Base-by-base conservation (phyloP, 2,329 filamentous ascomycete genomes). In the Thielaviopsis musarum region DNA sequence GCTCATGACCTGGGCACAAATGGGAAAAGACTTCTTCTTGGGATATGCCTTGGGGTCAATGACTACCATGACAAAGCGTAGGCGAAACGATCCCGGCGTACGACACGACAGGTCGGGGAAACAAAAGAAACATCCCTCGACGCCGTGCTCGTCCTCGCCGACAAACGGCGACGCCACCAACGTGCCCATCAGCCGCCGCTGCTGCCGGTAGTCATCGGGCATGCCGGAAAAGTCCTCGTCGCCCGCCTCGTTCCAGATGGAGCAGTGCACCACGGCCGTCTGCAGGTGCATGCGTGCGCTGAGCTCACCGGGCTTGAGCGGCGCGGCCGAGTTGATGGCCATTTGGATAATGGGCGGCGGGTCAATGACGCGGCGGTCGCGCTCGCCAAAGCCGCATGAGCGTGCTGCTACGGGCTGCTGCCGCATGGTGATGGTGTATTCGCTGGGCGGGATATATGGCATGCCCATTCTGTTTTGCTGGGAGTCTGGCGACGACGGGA, bases 281-380 rank as follows among this genome's bases (percentile, higher is more conserved):
- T 81, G 81, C 66, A 83, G 81, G 49, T 80, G 77, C 26, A 86
- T 67, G 54, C 74, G 73, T 2, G 68, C 67, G 45, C 66, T 69
- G 17, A 75, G 71, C 63, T 88, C 82, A 53, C 49, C 57, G 3
- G 57, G 81, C 78, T 49, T 74, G 70, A 12, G 79, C 75, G 26
- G 77, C 67, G 21, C 68, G 73, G 1, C 79, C 75, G 62, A 84
- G 79, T 57, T 81, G 59, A 89, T 79, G 28, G 76, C 74, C 54
- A 91, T 78, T 67, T 91, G 83, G 22, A 93, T 79, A 66, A 93
- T 91, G 15, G 88, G 88, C 2, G 88, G 88, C 49, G 88, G 88
- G 67, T 93, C 88, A 63, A 93, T 87, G 17, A 90, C 87, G 63
- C 88, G 79, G 48, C 88, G 80, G 67, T 93, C 88, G 64, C 87